Conservation (phyloP, 2,329 filamentous ascomycete genomes). For the Aspergillus ruber region DNA sequence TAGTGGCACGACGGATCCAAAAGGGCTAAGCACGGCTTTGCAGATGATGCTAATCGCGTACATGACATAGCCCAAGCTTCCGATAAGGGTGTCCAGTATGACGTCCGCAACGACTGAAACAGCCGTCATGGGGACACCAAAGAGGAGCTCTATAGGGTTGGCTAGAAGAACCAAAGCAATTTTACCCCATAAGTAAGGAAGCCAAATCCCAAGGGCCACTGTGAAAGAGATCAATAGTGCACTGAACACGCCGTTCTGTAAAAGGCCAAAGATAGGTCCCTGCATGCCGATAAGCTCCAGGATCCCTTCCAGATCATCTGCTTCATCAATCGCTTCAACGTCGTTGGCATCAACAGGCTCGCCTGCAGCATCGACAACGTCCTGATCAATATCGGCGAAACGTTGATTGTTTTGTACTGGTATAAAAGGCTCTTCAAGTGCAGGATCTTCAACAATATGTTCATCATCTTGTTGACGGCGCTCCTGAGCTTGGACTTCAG, state of each 20-base stretch:
- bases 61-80: constrained; percentile 51
- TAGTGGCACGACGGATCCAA: constrained; percentile 29
- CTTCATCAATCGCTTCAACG: constrained; percentile 55
- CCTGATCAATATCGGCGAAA: constrained; percentile 20
- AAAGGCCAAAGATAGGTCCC: constrained; percentile 77
- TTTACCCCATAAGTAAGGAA: constrained; percentile 89
- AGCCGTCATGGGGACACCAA: constrained; percentile 65
- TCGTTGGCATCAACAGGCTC: constrained; percentile 63
- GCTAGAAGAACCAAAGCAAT: constrained; percentile 72
- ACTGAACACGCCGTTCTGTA: constrained; percentile 95
- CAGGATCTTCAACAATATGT: constrained; percentile 53
- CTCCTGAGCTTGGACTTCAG: constrained; percentile 28
- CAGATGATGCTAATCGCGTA: constrained; percentile 33
- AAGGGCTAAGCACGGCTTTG: constrained; percentile 27
- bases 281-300: constrained; percentile 96
- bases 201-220: constrained; percentile 75
- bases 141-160: constrained; percentile 62
- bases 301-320: constrained; percentile 91
- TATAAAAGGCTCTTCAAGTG: constrained; percentile 56
- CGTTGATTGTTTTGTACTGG: constrained; percentile 44
- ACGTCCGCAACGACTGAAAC: constrained; percentile 70
- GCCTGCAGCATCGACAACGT: constrained; percentile 27
- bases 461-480: constrained; percentile 50
- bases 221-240: constrained; percentile 82
- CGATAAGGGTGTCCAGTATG: constrained; percentile 67